Conservation (phyloP, 345 rosid species). For the Rhodamnia argentea region DNA sequence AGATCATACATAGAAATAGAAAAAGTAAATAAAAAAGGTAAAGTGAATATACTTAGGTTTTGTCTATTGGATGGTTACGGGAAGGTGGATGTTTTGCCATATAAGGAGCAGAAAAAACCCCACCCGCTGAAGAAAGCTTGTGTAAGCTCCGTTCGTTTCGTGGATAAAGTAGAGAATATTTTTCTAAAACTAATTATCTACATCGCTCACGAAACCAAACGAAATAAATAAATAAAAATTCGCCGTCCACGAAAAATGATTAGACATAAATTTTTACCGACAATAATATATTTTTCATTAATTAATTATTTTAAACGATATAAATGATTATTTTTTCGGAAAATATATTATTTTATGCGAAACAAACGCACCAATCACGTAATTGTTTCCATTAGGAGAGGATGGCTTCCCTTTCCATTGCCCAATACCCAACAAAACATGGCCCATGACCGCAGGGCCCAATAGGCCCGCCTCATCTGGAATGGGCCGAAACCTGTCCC, state of each 20-base stretch:
- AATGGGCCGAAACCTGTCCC: neutral
- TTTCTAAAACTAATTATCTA: neutral
- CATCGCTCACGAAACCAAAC: neutral
- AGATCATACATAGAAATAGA: neutral
- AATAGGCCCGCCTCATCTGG: neutral
- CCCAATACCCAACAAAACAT: neutral
- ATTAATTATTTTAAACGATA: neutral
- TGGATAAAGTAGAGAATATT: neutral
- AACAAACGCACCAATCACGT: neutral
- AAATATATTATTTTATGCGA: neutral
- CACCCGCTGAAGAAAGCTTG: neutral
- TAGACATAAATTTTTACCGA: neutral
- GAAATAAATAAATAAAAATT: neutral
- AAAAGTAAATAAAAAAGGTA: neutral
- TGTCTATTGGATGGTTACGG: neutral
- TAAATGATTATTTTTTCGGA: rapidly evolving
- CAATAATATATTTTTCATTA: neutral
- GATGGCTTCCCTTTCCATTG: neutral
- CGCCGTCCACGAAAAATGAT: rapidly evolving
- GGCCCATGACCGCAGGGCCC: neutral
- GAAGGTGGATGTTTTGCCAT: neutral
- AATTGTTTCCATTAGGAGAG: neutral
- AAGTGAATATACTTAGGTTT: neutral
- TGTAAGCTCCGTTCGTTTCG: neutral
- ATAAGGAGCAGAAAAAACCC: neutral